A percentile compares a stretch with the other conserved stretches of the same genome.
phyloP scores from a whole-genome alignment of 2,329 filamentous ascomycete genomes.

The Trichoderma koningii region DNA sequence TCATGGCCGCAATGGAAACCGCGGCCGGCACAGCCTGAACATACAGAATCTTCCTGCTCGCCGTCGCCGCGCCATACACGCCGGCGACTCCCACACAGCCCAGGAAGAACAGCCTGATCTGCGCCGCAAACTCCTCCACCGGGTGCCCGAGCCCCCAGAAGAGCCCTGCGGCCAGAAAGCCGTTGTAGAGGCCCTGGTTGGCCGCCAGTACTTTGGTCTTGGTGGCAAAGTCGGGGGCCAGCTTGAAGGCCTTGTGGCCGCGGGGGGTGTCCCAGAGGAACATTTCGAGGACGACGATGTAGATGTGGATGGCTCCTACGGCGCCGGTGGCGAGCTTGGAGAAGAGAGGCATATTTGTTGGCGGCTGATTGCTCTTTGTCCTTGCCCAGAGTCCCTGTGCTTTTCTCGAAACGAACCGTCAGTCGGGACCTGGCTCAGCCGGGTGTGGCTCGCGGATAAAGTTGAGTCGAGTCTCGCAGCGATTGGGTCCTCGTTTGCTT shows the following conservation, averaged over 20 bases:
- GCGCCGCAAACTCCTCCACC: slow-evolving; percentile 43
- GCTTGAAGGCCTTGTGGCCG: slow-evolving; percentile 48
- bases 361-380: not conserved
- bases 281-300: slow-evolving; percentile 54
- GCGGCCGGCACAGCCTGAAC: slow-evolving; percentile 44
- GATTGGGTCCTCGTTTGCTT: not conserved
- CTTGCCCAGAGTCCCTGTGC: not conserved
- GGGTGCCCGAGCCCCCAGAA: slow-evolving; percentile 52
- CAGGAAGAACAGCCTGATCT: slow-evolving; percentile 53
- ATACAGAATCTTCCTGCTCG: slow-evolving; percentile 45
- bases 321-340: slow-evolving; percentile 41
- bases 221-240: slow-evolving; percentile 49
- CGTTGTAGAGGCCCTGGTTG: slow-evolving; percentile 57
- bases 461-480: not conserved
- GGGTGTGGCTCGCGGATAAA: slow-evolving; percentile 1
- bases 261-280: slow-evolving; percentile 52
- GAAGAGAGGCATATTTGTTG: slow-evolving; percentile 30
- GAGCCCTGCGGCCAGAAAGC: slow-evolving; percentile 53
- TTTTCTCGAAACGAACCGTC: not conserved
- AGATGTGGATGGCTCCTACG: slow-evolving; percentile 48
- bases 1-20: slow-evolving; percentile 9
- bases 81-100: slow-evolving; percentile 50
- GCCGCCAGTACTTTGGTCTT: slow-evolving; percentile 49
- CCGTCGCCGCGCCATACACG: slow-evolving; percentile 48
- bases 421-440: not conserved